Evolutionary conservation across 75 land plant genomes (phyloP).

Genomic region (Pinus tabuliformis): DNA sequence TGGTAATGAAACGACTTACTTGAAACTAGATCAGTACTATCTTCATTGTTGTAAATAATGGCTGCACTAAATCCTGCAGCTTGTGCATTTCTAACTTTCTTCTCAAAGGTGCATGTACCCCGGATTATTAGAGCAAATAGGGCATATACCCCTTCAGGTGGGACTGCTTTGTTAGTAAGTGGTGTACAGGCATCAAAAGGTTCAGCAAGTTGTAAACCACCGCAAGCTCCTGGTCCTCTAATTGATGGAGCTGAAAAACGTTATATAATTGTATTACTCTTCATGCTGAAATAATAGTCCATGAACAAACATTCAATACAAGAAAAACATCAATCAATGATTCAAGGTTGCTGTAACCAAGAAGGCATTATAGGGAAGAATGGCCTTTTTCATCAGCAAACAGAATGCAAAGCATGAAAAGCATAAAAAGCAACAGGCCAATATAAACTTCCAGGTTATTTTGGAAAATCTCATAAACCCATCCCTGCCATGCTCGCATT

Average conservation of each 20-base stretch:
- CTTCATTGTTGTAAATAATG: conserved; percentile 62
- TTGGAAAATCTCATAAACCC: too few relatives aligned
- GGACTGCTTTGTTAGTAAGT: conserved; percentile 25
- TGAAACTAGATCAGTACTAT: conserved; percentile 44
- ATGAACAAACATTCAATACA: too few relatives aligned
- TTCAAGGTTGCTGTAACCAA: too few relatives aligned
- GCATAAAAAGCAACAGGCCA: too few relatives aligned
- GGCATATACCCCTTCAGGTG: conserved; percentile 4
- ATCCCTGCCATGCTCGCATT: too few relatives aligned
- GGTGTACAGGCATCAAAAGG: conserved; percentile 59
- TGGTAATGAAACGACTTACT: conserved; percentile 32
- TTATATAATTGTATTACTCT: too few relatives aligned
- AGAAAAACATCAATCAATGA: too few relatives aligned
- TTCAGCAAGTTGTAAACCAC: conserved; percentile 37
- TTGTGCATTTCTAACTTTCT: conserved; percentile 61
- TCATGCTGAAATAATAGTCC: too few relatives aligned
- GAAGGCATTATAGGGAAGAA: too few relatives aligned
- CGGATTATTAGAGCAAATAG: conserved; percentile 52
- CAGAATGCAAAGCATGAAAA: too few relatives aligned
- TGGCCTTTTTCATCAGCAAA: too few relatives aligned
- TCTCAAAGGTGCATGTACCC: conserved; percentile 65
- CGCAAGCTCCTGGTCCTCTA: conserved; percentile 41
- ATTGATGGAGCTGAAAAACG: conserved; percentile 34
- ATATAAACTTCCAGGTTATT: too few relatives aligned
- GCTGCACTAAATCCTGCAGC: conserved; percentile 67